Conservation (phyloP, 805 yeast genomes). For the Kodamaea nitidulidarum region DNA sequence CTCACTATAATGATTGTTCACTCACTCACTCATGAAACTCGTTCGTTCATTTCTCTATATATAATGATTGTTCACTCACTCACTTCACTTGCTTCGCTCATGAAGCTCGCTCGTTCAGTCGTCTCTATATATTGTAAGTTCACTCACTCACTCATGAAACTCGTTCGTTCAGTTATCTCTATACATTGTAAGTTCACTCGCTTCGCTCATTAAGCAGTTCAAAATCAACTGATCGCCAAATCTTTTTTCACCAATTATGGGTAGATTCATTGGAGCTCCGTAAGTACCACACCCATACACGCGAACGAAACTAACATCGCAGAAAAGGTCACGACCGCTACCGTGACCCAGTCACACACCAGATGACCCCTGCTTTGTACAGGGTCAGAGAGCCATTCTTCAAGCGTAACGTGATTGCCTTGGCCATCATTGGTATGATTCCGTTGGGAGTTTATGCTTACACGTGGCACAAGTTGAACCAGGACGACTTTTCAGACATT, state of each 20-base stretch:
- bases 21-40: too few species aligned
- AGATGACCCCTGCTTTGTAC: conserved; percentile 90
- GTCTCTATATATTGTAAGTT: too few species aligned
- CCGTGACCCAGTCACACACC: conserved; percentile 64
- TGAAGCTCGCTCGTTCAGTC: too few species aligned
- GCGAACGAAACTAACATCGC: conserved; percentile 9
- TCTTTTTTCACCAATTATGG: conserved; percentile 8
- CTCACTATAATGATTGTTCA: too few species aligned
- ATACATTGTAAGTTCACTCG: too few species aligned
- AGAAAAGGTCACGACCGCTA: conserved; percentile 44
- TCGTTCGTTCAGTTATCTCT: too few species aligned
- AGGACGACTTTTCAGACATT: conserved; percentile 84
- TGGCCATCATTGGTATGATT: conserved; percentile 56
- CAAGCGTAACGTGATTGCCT: conserved; percentile 65
- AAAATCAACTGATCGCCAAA: not conserved
- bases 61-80: too few species aligned
- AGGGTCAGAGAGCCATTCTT: conserved; percentile 88
- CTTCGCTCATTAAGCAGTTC: not conserved
- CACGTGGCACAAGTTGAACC: conserved; percentile 61
- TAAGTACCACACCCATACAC: conserved; percentile 8
- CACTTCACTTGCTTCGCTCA: too few species aligned
- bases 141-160: too few species aligned
- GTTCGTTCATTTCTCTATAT: too few species aligned
- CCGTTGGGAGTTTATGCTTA: conserved; percentile 63
- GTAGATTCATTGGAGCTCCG: conserved; percentile 17